These are phyloP conservation scores for Nemania abortiva DNA, from an alignment of 2,329 filamentous ascomycete species.

Conservation along the genomic window DNA sequence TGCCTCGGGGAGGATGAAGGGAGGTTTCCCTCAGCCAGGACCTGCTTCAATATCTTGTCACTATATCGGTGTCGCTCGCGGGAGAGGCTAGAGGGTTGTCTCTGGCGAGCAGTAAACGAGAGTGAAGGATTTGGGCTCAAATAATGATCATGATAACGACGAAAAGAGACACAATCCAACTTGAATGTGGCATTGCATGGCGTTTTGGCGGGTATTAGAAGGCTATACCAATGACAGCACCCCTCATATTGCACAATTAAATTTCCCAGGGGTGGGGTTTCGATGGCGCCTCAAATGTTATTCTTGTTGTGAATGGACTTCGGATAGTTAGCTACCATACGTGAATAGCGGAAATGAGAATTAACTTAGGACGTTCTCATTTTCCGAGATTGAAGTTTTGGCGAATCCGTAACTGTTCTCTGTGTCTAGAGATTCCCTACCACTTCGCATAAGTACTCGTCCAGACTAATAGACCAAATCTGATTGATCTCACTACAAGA, in stretches of 20 bases:
- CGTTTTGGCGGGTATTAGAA: constrained; percentile 32
- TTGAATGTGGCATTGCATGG: constrained; percentile 35
- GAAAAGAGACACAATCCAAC: constrained; percentile 18
- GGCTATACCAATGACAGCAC: constrained; percentile 7
- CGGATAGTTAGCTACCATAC: background rate
- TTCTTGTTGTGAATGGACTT: constrained; percentile 14
- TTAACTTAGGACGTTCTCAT: constrained; percentile 2
- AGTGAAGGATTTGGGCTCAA: constrained; percentile 89
- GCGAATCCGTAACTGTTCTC: background rate
- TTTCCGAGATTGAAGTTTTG: constrained; percentile 4
- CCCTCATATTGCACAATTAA: constrained; percentile 8
- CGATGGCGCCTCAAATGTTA: constrained; percentile 20
- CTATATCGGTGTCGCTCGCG: constrained; percentile 78
- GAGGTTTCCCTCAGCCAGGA: constrained; percentile 86
- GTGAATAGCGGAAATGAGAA: constrained; percentile 9
- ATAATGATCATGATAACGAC: constrained; percentile 42
- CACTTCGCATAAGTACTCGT: too few relatives aligned
- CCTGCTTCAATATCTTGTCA: constrained; percentile 89
- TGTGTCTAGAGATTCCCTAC: background rate
- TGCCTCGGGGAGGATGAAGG: constrained; percentile 80
- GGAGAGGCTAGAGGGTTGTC: constrained; percentile 74
- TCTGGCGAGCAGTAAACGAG: constrained; percentile 89
- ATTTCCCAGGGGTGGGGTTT: constrained; percentile 8
- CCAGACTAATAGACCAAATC: too few relatives aligned
- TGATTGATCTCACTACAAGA: too few relatives aligned